phyloP scores from a whole-genome alignment of 352 stramenopile genomes.

The Phytopythium delawarense region DNA sequence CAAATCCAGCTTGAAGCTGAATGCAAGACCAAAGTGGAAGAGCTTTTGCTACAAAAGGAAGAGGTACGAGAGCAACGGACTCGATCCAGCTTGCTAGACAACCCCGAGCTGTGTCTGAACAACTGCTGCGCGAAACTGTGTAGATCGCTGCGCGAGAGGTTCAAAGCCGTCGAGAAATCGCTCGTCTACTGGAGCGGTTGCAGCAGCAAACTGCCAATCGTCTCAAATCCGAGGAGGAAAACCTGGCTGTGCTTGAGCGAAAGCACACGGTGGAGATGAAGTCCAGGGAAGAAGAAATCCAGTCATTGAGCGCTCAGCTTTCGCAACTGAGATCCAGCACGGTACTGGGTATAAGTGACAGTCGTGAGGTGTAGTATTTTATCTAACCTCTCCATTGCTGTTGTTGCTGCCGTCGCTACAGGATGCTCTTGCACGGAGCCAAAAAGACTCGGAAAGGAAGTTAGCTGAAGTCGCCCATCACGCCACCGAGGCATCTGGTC shows the following conservation, averaged over 20 bases:
- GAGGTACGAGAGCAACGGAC: constrained; percentile 28
- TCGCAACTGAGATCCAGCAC: constrained; percentile 50
- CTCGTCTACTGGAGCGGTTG: constrained; percentile 54
- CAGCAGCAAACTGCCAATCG: constrained; percentile 42
- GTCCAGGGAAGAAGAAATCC: constrained; percentile 48
- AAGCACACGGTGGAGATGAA: constrained; percentile 42
- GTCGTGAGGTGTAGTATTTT: background rate
- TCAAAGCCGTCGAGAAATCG: constrained; percentile 65
- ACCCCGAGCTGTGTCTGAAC: background rate
- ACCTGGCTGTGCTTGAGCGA: constrained; percentile 14
- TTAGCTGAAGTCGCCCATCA: constrained; percentile 19
- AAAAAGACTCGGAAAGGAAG: constrained; percentile 55
- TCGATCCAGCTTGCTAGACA: background rate
- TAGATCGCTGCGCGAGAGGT: constrained; percentile 59
- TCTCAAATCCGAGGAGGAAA: constrained; percentile 48
- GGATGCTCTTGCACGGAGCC: constrained; percentile 36
- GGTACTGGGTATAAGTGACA: constrained; percentile 8
- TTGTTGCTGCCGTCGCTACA: constrained; percentile 3
- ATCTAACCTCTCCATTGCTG: background rate
- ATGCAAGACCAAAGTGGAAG: constrained; percentile 67
- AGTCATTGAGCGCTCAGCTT: constrained; percentile 37
- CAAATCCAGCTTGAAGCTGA: constrained; percentile 52
- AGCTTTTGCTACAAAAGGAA: constrained; percentile 71
- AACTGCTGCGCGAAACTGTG: background rate
- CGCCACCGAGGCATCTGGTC: background rate